Base-by-base conservation (phyloP, 495 filamentous ascomycete genomes). In the Letharia columbiana region DNA sequence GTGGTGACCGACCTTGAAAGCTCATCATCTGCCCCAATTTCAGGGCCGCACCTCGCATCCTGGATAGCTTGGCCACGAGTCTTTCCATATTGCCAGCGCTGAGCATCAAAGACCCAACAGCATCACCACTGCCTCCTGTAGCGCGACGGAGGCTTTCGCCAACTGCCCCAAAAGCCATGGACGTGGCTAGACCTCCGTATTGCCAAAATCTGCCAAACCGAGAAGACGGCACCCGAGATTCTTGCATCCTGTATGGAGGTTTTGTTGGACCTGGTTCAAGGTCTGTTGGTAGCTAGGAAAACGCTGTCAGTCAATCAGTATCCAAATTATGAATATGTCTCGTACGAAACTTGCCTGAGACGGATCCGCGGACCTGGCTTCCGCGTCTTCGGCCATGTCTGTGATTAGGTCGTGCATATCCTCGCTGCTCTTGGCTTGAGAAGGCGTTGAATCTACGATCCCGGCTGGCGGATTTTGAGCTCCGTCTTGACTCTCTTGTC, bases 1-100 rank as follows among this genome's bases (percentile, higher is more conserved):
- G 33, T n/a, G 20, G 20, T 62, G 3, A 71, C 75, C 61, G 62
- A 87, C 85, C 86, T 79, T 98, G 94, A 72, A 98, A 91, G 71
- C 89, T 94, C 78, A 98, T 87, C 89, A 98, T 91, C 76, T 98
- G 94, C 7, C 94, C 94, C 8, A 98, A 77, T 76, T 98, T 98
- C n/a, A 98, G 78, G 54, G 94, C 94, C n/a, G 94, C 95, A 33
- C 94, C 94, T 71, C 94, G 86, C 94, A 98, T 98, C 37, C 89
- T 87, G 15, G 91, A 96, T 11, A 98, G 84, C 75, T 92, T 96
- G 23, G 90, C 81, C 7, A 98, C 94, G 6, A 98, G 84, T 42
- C 94, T 82, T 72, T 97, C 91, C 83, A 96, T 90, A 71, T 98
- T 98, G 11, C 81, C 84, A 20, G 90, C 80, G 74, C 89, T 96